A percentile compares a stretch with the other conserved stretches of the same genome.
Conservation (phyloP, 331 rosid species). For the Quercus lobata region DNA sequence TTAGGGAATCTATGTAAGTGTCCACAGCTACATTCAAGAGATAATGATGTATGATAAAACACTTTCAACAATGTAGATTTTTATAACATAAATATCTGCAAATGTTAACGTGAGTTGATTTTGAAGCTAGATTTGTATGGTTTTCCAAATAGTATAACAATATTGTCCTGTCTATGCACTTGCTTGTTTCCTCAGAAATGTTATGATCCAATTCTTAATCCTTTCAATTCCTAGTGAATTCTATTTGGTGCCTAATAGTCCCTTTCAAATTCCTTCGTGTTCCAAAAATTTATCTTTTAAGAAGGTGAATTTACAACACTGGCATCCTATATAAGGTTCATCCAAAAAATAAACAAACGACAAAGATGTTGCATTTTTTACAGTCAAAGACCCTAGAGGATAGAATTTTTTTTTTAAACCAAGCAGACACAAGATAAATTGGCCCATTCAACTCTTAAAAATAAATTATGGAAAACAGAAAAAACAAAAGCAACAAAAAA, state of each 20-base stretch:
- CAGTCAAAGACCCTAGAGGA: not conserved
- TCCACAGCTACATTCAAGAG: not conserved
- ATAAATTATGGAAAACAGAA: not conserved
- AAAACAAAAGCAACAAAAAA: not conserved
- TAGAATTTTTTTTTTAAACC: not conserved
- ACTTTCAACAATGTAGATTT: not conserved
- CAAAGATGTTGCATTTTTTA: not conserved
- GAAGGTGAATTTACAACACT: not conserved
- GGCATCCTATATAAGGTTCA: not conserved
- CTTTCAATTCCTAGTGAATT: not conserved
- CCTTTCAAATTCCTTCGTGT: not conserved
- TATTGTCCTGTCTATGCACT: not conserved
- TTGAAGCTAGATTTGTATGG: not conserved
- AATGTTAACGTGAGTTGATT: not conserved
- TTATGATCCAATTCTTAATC: not conserved
- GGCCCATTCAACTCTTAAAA: not conserved
- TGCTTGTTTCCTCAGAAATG: not conserved
- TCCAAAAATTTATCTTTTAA: not conserved
- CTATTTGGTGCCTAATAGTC: not conserved
- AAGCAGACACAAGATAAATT: not conserved
- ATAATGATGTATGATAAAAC: not conserved
- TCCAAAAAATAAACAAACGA: not conserved
- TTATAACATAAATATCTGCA: not conserved
- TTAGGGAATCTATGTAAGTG: conserved; percentile 16
- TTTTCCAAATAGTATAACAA: not conserved